These are phyloP conservation scores for Fraxinus baroniana DNA, from an alignment of 305 asterid species.

Conservation along the genomic window DNA sequence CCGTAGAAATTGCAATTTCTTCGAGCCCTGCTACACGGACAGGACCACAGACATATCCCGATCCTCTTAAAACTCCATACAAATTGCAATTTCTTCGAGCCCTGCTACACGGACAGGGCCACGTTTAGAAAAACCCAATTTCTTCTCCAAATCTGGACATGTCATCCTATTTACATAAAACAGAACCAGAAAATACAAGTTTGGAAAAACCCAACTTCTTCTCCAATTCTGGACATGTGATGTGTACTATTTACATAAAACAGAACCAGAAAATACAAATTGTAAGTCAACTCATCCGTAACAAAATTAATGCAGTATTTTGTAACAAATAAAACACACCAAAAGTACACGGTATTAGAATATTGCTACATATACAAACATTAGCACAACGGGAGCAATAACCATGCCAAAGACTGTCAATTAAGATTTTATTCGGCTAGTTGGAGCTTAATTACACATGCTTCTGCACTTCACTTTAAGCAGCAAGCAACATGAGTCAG, in stretches of 20 bases:
- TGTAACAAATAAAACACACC: background rate
- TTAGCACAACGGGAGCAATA: background rate
- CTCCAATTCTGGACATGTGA: background rate
- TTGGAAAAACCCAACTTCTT: background rate
- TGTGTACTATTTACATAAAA: too few species aligned
- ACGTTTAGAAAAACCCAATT: too few species aligned
- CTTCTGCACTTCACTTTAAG: constrained; percentile 1
- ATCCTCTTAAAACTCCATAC: background rate
- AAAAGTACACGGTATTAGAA: background rate
- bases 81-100: background rate
- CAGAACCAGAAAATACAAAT: background rate
- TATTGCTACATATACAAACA: constrained; percentile 17
- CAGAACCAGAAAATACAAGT: background rate
- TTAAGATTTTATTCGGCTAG: constrained; percentile 8
- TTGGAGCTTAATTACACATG: background rate
- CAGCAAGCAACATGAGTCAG: background rate
- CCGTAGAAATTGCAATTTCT: too few species aligned
- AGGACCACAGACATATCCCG: too few species aligned
- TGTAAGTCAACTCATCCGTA: background rate
- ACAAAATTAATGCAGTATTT: background rate
- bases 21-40: too few species aligned
- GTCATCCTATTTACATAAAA: background rate
- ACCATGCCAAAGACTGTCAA: background rate
- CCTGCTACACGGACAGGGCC: too few species aligned
- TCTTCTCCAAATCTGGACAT: background rate